Evolutionary conservation across 1,284 basidiomycete species (phyloP), one percentile per base, ranked within the genome.

Genomic region (Trichosporon sp.): DNA sequence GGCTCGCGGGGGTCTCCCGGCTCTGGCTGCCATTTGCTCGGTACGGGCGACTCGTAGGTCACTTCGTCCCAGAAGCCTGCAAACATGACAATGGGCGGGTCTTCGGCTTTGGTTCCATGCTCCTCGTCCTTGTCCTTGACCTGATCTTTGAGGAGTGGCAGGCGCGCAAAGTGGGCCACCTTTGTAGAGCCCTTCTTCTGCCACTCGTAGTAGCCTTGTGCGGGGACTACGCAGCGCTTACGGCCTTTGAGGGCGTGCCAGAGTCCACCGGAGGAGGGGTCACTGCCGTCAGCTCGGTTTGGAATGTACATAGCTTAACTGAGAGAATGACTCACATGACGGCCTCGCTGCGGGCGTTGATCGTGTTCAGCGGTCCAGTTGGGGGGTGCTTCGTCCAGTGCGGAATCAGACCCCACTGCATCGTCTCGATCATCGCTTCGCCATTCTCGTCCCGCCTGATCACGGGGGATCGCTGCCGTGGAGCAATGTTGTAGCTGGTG

Each of bases 171-270:
- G 74, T 95, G 86, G 0, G 93, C 90, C 0, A 90, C 73, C 66
- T 90, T 88, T 14, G 87, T 84, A 69, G 87, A 88, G 54, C 88
- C 89, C 73, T 89, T 92, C 68, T 87, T 89, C 60, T 91, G 82
- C 90, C 95, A 97, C 81, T 92, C 95, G 77, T 89, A 97, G 80
- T 94, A 96, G 49, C 89, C 92, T 80, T 94, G 86, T 63, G 88
- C 89, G 13, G 89, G 79, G 58, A 95, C 85, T 16, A 88, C 85
- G 76, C 92, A 94, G 33, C 93, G 85, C 69, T 90, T 89, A 78
- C 82, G 85, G 8, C 88, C 89, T 73, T 90, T 90, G 68, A 92
- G 84, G 65, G 85, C 86, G 34, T 83, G 86, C 92, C 91, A 94
- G 85, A 93, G 89, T 0, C 90, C 89, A 5, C 78, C 78, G 3